Evolutionary conservation across 2,329 filamentous ascomycete genomes (phyloP), one percentile per base, ranked within the genome.

Genomic region (Ophiostoma sp.): DNA sequence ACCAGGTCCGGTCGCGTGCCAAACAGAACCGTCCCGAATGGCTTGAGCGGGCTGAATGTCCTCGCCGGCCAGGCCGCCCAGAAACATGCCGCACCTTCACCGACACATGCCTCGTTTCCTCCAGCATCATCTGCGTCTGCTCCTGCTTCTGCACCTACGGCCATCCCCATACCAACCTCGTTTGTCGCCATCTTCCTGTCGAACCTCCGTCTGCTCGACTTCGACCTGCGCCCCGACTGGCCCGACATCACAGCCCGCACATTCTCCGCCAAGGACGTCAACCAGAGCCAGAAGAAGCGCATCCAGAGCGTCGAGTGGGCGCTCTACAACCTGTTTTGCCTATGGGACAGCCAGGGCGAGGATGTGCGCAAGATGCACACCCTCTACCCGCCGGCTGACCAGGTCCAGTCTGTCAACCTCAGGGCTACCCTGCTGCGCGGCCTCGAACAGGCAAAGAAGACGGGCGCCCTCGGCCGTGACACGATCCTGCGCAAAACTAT

Each of bases 401-500:
- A 94, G 52, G 84, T 96, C 66, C 94, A 97, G 79, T 97, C 94
- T 6, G 83, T 96, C 75, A 97, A 96, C 77, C 86, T 99, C 7
- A 92, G 95, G 68, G 89, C 92, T 41, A 93, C 92, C 10, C 84
- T 97, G 10, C 90, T 94, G 75, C 87, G 93, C 78, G 88, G 86
- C 74, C 86, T 99, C 69, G 91, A 94, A 73, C 89, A 92, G 68
- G 83, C 93, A 72, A 98, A 98, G 82, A 96, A 96, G 81, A 92
- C 88, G 80, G 94, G 93, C 39, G 83, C 90, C 0, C 83, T 98
- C 10, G 92, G 93, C 3, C 85, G 92, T 67, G 93, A 97, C 76
- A 86, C 87, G n/a, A 86, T 96, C 0, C 81, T 98, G 41, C 88
- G 95, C 68, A 97, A 97, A 81, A 96, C 93, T 0, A 97, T 97